Conservation (phyloP, 305 asterid genomes). For the Plantago coronopus region DNA sequence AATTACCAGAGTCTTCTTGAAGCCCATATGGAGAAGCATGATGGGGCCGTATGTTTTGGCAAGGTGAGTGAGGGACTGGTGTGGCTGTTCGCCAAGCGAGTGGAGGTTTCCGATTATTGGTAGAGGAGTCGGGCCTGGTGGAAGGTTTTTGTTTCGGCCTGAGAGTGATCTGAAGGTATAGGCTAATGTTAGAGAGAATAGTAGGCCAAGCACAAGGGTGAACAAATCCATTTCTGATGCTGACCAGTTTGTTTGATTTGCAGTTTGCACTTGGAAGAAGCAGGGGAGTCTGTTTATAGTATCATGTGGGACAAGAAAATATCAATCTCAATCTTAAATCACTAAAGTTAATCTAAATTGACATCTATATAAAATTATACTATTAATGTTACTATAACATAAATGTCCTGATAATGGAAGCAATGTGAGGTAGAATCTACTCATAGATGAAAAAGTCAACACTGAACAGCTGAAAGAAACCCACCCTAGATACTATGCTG, state of each 20-base stretch:
- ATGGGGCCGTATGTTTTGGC: constrained; percentile 1
- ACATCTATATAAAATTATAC: too few relatives aligned
- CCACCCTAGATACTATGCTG: too few relatives aligned
- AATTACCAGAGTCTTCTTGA: constrained; percentile 1
- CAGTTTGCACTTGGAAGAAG: background rate
- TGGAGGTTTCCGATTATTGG: constrained; percentile 3
- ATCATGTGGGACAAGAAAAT: too few relatives aligned
- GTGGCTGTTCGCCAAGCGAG: constrained; percentile 2
- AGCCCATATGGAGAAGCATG: background rate
- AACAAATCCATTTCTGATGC: background rate
- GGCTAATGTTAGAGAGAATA: background rate
- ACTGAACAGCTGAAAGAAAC: too few relatives aligned
- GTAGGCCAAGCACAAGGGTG: background rate
- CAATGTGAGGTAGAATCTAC: too few relatives aligned
- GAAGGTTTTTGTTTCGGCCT: background rate
- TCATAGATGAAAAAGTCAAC: too few relatives aligned
- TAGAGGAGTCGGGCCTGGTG: background rate
- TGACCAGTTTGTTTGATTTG: background rate
- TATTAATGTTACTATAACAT: too few relatives aligned
- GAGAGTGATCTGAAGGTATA: background rate
- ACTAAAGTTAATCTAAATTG: too few relatives aligned
- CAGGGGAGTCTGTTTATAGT: background rate
- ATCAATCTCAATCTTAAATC: too few relatives aligned
- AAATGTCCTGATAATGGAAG: too few relatives aligned
- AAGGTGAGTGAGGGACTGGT: background rate